Evolutionary conservation across 2,329 filamentous ascomycete genomes (phyloP), one percentile per base, ranked within the genome.

Genomic region (Fusarium napiforme): DNA sequence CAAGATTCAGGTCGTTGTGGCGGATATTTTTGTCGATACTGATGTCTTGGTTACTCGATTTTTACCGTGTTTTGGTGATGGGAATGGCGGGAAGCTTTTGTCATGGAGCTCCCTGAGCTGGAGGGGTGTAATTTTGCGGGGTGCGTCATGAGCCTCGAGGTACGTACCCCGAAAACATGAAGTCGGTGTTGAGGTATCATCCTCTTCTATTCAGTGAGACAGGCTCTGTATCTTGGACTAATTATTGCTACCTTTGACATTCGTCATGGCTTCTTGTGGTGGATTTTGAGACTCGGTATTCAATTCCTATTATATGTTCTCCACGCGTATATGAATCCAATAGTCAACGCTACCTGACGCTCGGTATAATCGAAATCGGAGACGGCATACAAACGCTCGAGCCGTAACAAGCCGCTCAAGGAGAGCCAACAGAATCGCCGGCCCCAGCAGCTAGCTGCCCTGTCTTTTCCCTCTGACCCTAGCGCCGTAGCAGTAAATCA

Each of bases 91-190:
- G 32, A 68, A 69, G 53, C 61, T 67, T 62, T 73, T 57, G 40
- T 42, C 43, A 52, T 63, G 58, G 43, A 71, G 71, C 71, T 74
- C 64, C 45, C 23, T 52, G 19, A 75, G 73, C 73, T 75, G 70
- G 73, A 75, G 73, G 73, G 73, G 73, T 75, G 67, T 43, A 53
- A 30, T 61, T 67, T 62, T 71, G 73, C 70, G 70, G 73, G 73
- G 70, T 75, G 67, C 67, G 55, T 43, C 47, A 36, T 65, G 21
- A 52, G 39, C 34, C 37, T 40, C 32, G 19, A 49, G 57, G 52
- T 60, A 72, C 32, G 64, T 72, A 64, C 49, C 45, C 19, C 6
- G 8, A 50, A 23, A 60, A 28, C 34, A 39, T 39, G 30, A 12
- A 23, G 21, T 55, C 9, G 32, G 26, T 18, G 4, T 18, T 18